A percentile compares a stretch with the other conserved stretches of the same genome.
Conservation (phyloP, 371 early-diverging fungal species). For the Mortierella sp. region DNA sequence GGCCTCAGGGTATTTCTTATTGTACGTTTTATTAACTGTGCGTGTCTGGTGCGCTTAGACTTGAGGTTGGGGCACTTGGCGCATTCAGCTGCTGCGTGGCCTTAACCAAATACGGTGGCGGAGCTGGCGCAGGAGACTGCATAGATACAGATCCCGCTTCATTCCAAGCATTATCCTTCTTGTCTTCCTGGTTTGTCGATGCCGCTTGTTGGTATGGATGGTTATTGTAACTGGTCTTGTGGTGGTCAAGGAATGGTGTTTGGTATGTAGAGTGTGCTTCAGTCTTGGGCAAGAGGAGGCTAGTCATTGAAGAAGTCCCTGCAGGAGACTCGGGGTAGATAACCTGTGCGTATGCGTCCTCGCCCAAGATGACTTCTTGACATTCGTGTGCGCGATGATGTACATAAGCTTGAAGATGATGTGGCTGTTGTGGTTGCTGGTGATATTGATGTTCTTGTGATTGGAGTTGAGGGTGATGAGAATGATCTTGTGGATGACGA, state of each 20-base stretch:
- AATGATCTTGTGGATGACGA: background rate
- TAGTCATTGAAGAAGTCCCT: slow-evolving; percentile 5
- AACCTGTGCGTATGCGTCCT: background rate
- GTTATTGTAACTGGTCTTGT: background rate
- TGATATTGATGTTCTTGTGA: background rate
- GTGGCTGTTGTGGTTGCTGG: slow-evolving; percentile 2
- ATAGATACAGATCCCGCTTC: background rate
- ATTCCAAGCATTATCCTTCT: slow-evolving; percentile 3
- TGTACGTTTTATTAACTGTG: too few species aligned
- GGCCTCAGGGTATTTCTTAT: too few species aligned
- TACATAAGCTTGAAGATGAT: background rate
- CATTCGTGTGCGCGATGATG: background rate
- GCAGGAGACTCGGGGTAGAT: background rate
- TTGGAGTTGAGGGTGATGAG: background rate
- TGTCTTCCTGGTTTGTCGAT: background rate
- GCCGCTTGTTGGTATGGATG: slow-evolving; percentile 5
- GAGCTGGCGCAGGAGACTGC: slow-evolving; percentile 1
- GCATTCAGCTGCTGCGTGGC: slow-evolving; percentile 4
- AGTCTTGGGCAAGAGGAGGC: background rate
- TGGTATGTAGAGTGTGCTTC: background rate
- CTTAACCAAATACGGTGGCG: slow-evolving; percentile 20
- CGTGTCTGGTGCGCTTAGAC: too few species aligned
- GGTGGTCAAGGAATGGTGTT: background rate
- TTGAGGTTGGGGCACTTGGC: slow-evolving; percentile 26
- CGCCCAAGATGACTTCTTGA: background rate